Percentiles rank a stretch among this genome's conserved stretches.
Evolutionary conservation across 1,284 basidiomycete species (phyloP).

Genomic region (Coniferiporia weirii): DNA sequence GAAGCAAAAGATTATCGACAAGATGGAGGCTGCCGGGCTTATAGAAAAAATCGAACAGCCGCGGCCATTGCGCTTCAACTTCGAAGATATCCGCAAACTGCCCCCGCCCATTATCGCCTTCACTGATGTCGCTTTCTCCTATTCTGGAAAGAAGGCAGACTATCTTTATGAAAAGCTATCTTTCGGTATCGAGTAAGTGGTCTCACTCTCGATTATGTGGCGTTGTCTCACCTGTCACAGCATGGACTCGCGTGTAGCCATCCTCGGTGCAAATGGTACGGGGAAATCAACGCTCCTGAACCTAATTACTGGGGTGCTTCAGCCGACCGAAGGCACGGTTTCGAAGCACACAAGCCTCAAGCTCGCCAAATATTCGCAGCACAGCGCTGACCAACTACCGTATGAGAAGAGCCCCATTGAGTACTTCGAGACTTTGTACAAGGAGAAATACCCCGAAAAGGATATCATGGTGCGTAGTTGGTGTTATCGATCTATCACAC

Average conservation of each 20-base stretch:
- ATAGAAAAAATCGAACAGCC: constrained; percentile 48
- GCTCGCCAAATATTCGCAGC: constrained; percentile 97
- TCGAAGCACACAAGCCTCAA: constrained; percentile 89
- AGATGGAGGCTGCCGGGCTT: constrained; percentile 68
- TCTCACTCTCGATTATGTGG: not conserved
- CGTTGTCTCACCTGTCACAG: constrained; percentile 32
- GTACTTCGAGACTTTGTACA: constrained; percentile 84
- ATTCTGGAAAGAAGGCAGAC: constrained; percentile 54
- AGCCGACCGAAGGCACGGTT: constrained; percentile 81
- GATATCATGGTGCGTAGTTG: constrained; percentile 55
- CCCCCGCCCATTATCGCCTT: constrained; percentile 67
- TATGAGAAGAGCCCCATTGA: constrained; percentile 93
- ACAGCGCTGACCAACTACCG: constrained; percentile 97
- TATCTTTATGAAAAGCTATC: constrained; percentile 56
- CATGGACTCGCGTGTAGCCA: constrained; percentile 95
- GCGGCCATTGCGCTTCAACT: constrained; percentile 54
- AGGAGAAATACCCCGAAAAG: constrained; percentile 90
- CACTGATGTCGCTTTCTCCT: constrained; percentile 62
- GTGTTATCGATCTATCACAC: constrained; percentile 4
- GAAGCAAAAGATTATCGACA: constrained; percentile 71
- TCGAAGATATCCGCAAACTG: constrained; percentile 58
- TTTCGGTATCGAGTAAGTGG: constrained; percentile 50
- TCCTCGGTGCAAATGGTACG: constrained; percentile 97
- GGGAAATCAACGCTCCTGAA: constrained; percentile 97
- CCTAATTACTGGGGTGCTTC: constrained; percentile 84